Conservation (phyloP, 495 filamentous ascomycete species). For the Aspergillus ellipticus region DNA sequence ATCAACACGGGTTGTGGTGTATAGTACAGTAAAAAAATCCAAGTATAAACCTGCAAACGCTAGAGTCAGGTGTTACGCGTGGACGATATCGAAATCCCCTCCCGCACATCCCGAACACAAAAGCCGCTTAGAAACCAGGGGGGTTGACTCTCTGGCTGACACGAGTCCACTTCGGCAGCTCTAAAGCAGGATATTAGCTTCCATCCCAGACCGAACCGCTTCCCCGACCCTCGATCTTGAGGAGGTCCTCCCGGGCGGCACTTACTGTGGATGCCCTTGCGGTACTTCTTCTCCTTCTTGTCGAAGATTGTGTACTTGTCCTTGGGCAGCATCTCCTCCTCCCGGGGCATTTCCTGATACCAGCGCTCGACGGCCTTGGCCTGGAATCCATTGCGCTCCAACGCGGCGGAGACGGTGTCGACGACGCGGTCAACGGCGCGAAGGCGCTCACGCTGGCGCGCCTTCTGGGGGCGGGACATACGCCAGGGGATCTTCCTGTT, state of each 20-base stretch:
- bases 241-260: slow-evolving; percentile 16
- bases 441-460: slow-evolving; percentile 81
- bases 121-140: slow-evolving; percentile 71
- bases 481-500: slow-evolving; percentile 97
- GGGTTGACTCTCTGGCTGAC: slow-evolving; percentile 90
- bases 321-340: slow-evolving; percentile 91
- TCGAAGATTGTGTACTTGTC: slow-evolving; percentile 99
- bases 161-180: slow-evolving; percentile 94
- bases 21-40: slow-evolving; percentile 31
- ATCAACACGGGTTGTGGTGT: slow-evolving; percentile 19
- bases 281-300: slow-evolving; percentile 89
- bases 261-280: slow-evolving; percentile 96
- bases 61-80: slow-evolving; percentile 1
- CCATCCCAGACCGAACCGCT: neutral
- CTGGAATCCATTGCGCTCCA: slow-evolving; percentile 64
- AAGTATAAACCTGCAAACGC: neutral
- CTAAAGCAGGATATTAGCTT: slow-evolving; percentile 38
- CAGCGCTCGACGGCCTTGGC: slow-evolving; percentile 76
- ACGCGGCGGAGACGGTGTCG: slow-evolving; percentile 67
- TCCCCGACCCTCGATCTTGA: neutral
- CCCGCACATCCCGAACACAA: neutral
- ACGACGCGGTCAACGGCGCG: slow-evolving; percentile 82
- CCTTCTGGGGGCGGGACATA: slow-evolving; percentile 84
- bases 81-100: slow-evolving; percentile 8
- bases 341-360: slow-evolving; percentile 92